Evolutionary conservation across 495 filamentous ascomycete genomes (phyloP), one percentile per base, ranked within the genome.

Genomic region (Penicillium salamii): DNA sequence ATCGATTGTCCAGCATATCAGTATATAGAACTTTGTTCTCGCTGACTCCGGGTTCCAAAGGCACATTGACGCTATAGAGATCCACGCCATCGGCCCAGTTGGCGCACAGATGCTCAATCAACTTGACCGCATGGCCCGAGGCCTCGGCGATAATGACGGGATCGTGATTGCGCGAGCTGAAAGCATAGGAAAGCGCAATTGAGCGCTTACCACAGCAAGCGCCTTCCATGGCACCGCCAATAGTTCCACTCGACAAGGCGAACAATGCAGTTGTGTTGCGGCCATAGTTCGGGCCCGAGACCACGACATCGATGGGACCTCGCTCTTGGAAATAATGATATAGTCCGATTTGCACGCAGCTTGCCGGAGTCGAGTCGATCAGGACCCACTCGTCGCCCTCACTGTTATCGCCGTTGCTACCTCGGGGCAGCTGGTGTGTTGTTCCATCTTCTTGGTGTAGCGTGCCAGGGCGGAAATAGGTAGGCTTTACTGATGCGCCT

Each of bases 231-330:
- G 93, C 93, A 1, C 84, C 93, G 14, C 93, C 93, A 39, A 98
- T 72, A 0, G 93, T 98, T 17, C 93, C 93, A 34, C 84, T 89
- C 32, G 84, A 89, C 43, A 98, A 71, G n/a, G 86, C 85, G 59
- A 97, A 97, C 17, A 96, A 77, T 1, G 92, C 88, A 0, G 93
- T 97, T 3, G 88, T 88, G 69, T 98, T 98, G 31, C 92, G 76
- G 7, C 93, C 93, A 70, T 96, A 97, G 65, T 98, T 98, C 6
- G 93, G 93, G 1, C 93, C 93, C 11, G 80, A 86, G 5, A 98
- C 79, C 3, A 97, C 90, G 3, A 97, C 71, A 62, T 97, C 92
- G 39, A 97, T 74, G 13, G 82, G 82, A 2, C 83, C 89, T 19
- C 82, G 81, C 47, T 89, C 83, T 49, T 83, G 72, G 74, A 95